Conservation (phyloP, 1,284 basidiomycete genomes). For the Cerioporus squamosus region DNA sequence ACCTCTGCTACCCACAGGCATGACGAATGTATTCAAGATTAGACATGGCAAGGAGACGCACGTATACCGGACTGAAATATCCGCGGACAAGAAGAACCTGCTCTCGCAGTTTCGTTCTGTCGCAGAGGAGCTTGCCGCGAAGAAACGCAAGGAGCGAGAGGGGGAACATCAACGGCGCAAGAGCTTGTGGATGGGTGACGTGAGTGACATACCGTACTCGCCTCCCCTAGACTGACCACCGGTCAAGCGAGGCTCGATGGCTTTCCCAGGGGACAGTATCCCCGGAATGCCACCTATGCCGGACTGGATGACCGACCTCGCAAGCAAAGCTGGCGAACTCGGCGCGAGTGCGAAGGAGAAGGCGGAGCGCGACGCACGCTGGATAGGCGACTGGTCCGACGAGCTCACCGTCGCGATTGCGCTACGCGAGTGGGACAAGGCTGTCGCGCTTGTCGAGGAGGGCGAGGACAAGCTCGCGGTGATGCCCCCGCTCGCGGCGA, state of each 20-base stretch:
- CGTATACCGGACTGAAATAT: slow-evolving; percentile 86
- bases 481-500: slow-evolving; percentile 57
- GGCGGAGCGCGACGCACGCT: slow-evolving; percentile 78
- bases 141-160: slow-evolving; percentile 89
- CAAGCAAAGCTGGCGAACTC: slow-evolving; percentile 53
- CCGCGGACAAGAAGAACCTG: slow-evolving; percentile 86
- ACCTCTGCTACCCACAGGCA: slow-evolving; percentile 55
- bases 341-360: slow-evolving; percentile 67
- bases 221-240: neutral
- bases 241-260: slow-evolving; percentile 31
- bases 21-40: slow-evolving; percentile 97
- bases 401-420: slow-evolving; percentile 92
- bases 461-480: slow-evolving; percentile 69
- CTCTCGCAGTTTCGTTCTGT: slow-evolving; percentile 89
- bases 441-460: slow-evolving; percentile 83
- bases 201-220: slow-evolving; percentile 40
- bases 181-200: slow-evolving; percentile 74
- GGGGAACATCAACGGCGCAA: slow-evolving; percentile 88
- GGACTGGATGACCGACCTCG: slow-evolving; percentile 74
- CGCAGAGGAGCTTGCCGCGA: slow-evolving; percentile 88
- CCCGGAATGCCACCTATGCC: slow-evolving; percentile 51
- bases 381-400: slow-evolving; percentile 91
- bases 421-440: slow-evolving; percentile 87
- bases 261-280: slow-evolving; percentile 20
- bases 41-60: slow-evolving; percentile 92